Conservation (phyloP, 192 early-diverging fungal species). For the Coemansia sp. region DNA sequence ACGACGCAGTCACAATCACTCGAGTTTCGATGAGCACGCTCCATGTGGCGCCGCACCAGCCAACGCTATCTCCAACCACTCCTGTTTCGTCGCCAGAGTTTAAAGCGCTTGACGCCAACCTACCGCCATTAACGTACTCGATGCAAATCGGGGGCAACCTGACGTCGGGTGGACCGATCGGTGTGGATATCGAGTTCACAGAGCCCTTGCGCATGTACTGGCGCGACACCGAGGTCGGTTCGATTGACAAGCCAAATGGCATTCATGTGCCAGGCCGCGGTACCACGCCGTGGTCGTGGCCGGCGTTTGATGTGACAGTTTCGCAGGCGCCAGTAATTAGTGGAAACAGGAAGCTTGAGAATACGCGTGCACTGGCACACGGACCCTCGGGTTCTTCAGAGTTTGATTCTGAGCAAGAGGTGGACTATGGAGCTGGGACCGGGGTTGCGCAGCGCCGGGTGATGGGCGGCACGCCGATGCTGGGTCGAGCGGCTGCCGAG, state of each 20-base stretch:
- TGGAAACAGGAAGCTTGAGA: slow-evolving; percentile 10
- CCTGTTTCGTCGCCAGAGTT: neutral
- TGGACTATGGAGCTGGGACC: neutral
- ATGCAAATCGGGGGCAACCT: slow-evolving; percentile 38
- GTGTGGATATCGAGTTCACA: slow-evolving; percentile 44
- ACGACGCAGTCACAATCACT: slow-evolving; percentile 20
- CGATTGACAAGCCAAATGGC: slow-evolving; percentile 14
- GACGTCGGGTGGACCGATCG: slow-evolving; percentile 44
- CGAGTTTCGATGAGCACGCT: slow-evolving; percentile 15
- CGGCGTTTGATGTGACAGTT: slow-evolving; percentile 27
- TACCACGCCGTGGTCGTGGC: slow-evolving; percentile 37
- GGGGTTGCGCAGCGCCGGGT: slow-evolving; percentile 21
- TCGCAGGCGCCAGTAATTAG: slow-evolving; percentile 7
- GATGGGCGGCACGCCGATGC: slow-evolving; percentile 7
- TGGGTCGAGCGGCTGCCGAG: slow-evolving; percentile 19
- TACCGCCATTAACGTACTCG: slow-evolving; percentile 16
- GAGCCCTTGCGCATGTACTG: slow-evolving; percentile 45
- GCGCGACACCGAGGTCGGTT: slow-evolving; percentile 37
- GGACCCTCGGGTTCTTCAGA: neutral
- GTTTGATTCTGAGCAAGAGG: slow-evolving; percentile 5
- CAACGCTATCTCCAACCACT: neutral
- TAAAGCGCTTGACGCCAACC: slow-evolving; percentile 18
- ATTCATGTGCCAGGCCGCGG: slow-evolving; percentile 38
- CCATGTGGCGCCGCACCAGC: slow-evolving; percentile 7
- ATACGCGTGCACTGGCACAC: neutral